phyloP scores from a whole-genome alignment of 176 grass and related monocot genomes.

The Oryza glaberrima region DNA sequence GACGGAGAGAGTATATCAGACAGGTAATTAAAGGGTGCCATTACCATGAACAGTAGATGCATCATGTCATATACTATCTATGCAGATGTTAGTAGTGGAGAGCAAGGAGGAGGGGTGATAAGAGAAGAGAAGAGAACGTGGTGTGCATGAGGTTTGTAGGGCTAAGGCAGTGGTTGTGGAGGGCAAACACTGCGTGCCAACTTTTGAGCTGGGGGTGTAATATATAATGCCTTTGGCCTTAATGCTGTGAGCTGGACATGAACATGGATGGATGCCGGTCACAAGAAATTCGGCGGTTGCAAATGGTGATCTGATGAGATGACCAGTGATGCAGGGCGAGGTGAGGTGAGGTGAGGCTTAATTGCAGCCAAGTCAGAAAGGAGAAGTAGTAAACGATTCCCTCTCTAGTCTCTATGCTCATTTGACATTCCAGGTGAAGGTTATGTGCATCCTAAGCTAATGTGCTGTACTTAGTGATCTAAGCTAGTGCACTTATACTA shows the following conservation, averaged over 20 bases:
- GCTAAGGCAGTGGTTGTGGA: slow-evolving; percentile 39
- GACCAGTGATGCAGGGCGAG: slow-evolving; percentile 22
- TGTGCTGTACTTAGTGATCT: background rate
- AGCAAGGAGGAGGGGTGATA: slow-evolving; percentile 9
- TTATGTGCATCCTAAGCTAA: slow-evolving; percentile 2
- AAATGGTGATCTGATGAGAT: background rate
- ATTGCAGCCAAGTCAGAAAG: slow-evolving; percentile 21
- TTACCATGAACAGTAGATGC: slow-evolving; percentile 40
- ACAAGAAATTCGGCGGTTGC: slow-evolving; percentile 41
- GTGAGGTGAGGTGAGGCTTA: slow-evolving; percentile 6
- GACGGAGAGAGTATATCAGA: background rate
- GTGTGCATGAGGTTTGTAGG: slow-evolving; percentile 55
- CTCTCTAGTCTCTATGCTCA: slow-evolving; percentile 17
- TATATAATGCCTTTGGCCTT: slow-evolving; percentile 46
- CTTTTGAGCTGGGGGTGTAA: slow-evolving; percentile 58
- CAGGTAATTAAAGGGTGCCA: background rate
- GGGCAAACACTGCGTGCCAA: slow-evolving; percentile 23
- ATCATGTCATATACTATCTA: background rate
- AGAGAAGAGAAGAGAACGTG: slow-evolving; percentile 34
- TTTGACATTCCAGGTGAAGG: background rate
- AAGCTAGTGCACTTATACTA: background rate
- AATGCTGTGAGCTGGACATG: slow-evolving; percentile 57
- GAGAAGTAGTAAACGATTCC: background rate
- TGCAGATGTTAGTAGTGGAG: slow-evolving; percentile 22
- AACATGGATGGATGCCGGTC: slow-evolving; percentile 43